These are phyloP conservation scores for Oemleria cerasiformis DNA, from an alignment of 306 rosid species.

Conservation along the genomic window DNA sequence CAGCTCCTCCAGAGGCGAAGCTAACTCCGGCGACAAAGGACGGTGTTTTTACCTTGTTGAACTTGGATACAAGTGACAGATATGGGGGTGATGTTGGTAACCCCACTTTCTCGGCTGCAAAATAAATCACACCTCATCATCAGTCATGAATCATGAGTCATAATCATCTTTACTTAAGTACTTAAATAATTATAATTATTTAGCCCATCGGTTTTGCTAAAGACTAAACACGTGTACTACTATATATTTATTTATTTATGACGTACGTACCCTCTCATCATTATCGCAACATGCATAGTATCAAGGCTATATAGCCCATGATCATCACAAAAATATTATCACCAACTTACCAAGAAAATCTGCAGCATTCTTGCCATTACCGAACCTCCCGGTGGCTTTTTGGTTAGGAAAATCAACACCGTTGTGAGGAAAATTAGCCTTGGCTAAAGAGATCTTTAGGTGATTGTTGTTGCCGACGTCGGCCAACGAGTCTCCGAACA, in stretches of 20 bases:
- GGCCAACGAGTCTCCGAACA: conserved; percentile 75
- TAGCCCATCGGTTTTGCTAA: too few relatives aligned
- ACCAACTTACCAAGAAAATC: conserved; percentile 41
- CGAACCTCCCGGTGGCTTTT: conserved; percentile 42
- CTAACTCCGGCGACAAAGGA: conserved; percentile 57
- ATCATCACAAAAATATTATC: background rate
- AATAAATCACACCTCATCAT: background rate
- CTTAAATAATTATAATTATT: too few relatives aligned
- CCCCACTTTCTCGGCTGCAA: conserved; percentile 57
- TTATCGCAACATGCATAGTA: background rate
- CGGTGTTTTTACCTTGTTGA: conserved; percentile 15
- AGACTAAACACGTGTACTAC: too few relatives aligned
- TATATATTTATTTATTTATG: too few relatives aligned
- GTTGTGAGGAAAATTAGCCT: conserved; percentile 42
- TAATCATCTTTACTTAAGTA: too few relatives aligned
- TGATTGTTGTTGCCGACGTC: conserved; percentile 85
- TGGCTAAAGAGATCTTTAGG: conserved; percentile 44
- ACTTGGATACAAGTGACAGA: conserved; percentile 44
- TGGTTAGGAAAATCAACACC: conserved; percentile 41
- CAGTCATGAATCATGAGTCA: too few relatives aligned
- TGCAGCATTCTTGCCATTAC: conserved; percentile 44
- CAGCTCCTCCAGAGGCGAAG: conserved; percentile 92
- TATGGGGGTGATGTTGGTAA: conserved; percentile 68
- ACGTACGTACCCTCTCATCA: background rate
- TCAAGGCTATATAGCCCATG: background rate